Evolutionary conservation across 306 rosid genomes (phyloP).

Genomic region (Mimosa pudica): DNA sequence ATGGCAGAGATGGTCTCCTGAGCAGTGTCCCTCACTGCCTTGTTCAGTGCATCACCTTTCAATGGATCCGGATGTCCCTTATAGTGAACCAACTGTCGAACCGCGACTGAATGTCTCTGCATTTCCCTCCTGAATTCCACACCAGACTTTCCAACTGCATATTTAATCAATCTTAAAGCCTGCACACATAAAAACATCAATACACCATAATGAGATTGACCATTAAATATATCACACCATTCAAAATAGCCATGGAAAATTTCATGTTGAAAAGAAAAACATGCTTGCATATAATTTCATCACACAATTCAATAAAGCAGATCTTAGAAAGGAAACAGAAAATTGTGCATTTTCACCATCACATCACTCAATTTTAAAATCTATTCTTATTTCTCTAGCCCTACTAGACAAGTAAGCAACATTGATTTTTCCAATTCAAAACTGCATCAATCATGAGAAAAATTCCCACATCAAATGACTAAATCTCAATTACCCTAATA

Average conservation of each 20-base stretch:
- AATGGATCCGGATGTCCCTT: constrained; percentile 90
- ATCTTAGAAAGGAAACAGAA: background rate
- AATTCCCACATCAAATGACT: background rate
- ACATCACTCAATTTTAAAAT: constrained; percentile 19
- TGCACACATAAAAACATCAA: constrained; percentile 39
- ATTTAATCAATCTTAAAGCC: constrained; percentile 94
- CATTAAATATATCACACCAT: constrained; percentile 21
- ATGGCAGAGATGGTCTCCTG: constrained; percentile 82
- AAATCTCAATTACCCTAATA: constrained; percentile 35
- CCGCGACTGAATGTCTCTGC: constrained; percentile 93
- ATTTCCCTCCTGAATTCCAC: constrained; percentile 97
- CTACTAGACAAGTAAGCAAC: background rate
- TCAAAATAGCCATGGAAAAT: constrained; percentile 10
- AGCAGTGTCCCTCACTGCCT: constrained; percentile 92
- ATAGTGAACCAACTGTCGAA: constrained; percentile 88
- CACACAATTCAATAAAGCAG: background rate
- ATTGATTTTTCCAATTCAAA: constrained; percentile 1
- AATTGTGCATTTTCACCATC: constrained; percentile 20
- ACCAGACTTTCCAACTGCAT: constrained; percentile 89
- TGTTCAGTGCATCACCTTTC: constrained; percentile 94
- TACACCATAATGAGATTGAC: constrained; percentile 11
- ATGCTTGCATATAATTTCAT: constrained; percentile 1
- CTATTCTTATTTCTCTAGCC: background rate
- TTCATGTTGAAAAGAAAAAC: constrained; percentile 15
- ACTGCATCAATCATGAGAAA: background rate